Conservation (phyloP, 306 rosid genomes). For the Gastrolobium villosum region DNA sequence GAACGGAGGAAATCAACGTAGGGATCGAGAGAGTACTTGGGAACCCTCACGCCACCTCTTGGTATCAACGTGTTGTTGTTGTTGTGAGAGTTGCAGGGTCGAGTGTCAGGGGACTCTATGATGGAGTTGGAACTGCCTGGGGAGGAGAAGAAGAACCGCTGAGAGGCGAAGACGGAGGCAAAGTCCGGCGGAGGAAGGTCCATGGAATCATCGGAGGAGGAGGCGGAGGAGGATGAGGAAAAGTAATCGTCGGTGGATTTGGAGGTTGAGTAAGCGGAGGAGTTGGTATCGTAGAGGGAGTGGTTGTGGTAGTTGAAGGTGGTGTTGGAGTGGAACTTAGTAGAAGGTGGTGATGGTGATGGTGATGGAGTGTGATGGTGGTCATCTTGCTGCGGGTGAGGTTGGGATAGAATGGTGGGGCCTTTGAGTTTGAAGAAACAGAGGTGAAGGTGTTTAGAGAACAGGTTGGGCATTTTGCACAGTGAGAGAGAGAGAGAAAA, state of each 20-base stretch:
- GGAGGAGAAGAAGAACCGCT: slow-evolving; percentile 92
- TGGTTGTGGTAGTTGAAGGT: slow-evolving; percentile 12
- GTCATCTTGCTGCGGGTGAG: slow-evolving; percentile 11
- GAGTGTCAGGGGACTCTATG: slow-evolving; percentile 60
- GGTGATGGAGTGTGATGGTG: not conserved
- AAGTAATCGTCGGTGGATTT: slow-evolving; percentile 51
- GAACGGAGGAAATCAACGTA: slow-evolving; percentile 76
- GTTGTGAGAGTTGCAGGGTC: not conserved
- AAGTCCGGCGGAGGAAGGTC: slow-evolving; percentile 67
- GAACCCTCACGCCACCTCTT: slow-evolving; percentile 61
- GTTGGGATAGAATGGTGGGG: slow-evolving; percentile 57
- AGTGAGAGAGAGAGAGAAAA: not conserved
- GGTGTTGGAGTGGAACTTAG: slow-evolving; percentile 41
- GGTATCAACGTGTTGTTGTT: not conserved
- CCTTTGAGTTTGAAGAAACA: slow-evolving; percentile 80
- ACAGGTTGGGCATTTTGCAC: slow-evolving; percentile 59
- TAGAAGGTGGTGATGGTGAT: slow-evolving; percentile 37
- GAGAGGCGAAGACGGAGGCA: slow-evolving; percentile 73
- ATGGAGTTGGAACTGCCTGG: slow-evolving; percentile 94
- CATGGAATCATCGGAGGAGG: slow-evolving; percentile 49
- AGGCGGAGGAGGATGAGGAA: slow-evolving; percentile 53
- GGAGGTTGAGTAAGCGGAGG: slow-evolving; percentile 43
- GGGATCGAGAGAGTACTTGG: slow-evolving; percentile 77
- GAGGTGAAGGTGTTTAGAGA: slow-evolving; percentile 65
- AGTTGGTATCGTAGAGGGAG: slow-evolving; percentile 30